phyloP scores from a whole-genome alignment of 1,139 yeast genomes.

The Scheffersomyces titani region DNA sequence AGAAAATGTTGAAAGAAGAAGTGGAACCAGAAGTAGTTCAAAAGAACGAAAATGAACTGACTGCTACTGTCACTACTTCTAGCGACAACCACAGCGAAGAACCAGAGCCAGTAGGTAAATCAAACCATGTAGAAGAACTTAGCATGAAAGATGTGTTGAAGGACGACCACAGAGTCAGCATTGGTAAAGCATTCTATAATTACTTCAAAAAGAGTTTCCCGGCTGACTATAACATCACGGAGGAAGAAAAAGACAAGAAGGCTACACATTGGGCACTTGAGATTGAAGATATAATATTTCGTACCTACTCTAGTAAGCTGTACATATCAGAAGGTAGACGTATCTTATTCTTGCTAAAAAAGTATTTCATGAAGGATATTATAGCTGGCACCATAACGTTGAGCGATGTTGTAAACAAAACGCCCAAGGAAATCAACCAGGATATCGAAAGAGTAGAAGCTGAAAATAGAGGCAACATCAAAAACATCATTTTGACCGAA shows the following conservation, averaged over 20 bases:
- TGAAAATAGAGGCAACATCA: conserved; percentile 50
- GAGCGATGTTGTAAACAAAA: conserved; percentile 54
- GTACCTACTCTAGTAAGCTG: conserved; percentile 23
- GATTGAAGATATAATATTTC: conserved; percentile 43
- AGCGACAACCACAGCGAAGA: conserved; percentile 3
- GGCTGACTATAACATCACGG: conserved; percentile 27
- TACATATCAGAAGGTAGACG: conserved; percentile 47
- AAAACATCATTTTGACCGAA: conserved; percentile 16
- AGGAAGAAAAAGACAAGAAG: conserved; percentile 29
- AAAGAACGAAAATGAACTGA: conserved; percentile 2
- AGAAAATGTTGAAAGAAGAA: neutral
- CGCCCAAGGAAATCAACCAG: conserved; percentile 69
- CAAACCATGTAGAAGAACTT: neutral
- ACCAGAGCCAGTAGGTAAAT: neutral
- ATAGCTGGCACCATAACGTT: conserved; percentile 49
- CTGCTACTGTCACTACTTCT: neutral
- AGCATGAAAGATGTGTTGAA: conserved; percentile 18
- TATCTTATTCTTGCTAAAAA: conserved; percentile 37
- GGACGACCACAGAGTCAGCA: conserved; percentile 35
- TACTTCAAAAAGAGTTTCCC: conserved; percentile 47
- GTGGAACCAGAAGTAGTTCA: conserved; percentile 2
- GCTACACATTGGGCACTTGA: conserved; percentile 40
- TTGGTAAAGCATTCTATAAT: conserved; percentile 39
- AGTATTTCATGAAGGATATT: conserved; percentile 47
- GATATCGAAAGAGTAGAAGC: conserved; percentile 72